Base-by-base conservation (phyloP, 345 rosid species). In the Pistacia atlantica region DNA sequence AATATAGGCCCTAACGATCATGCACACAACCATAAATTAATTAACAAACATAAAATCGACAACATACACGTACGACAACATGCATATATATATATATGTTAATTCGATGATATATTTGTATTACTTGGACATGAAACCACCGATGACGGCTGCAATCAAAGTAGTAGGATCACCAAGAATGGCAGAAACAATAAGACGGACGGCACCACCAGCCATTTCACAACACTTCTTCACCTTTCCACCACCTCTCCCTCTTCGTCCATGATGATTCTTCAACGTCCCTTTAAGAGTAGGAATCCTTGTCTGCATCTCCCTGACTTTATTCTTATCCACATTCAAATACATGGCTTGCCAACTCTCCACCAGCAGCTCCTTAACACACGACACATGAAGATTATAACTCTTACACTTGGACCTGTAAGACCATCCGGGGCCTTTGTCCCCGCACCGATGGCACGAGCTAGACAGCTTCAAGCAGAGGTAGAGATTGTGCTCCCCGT, bases 161-260 rank as follows among this genome's bases (percentile, higher is more conserved):
- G 82, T 82, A 0, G 86, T 82, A 37, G 89, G 89, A 79, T 85
- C 89, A 4, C 91, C 91, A 61, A 87, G 76, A 51, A 85, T 63
- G 35, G 88, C 88, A 8, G 90, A 82, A 5, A 82, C 75, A 6
- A 85, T 78, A 14, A 87, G 78, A 48, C 75, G 75, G 25, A 77
- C 78, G 1, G 83, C 90, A 11, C 81, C 83, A 1, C 79, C 82
- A 0, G 87, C 89, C 51, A 82, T 49, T 74, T 84, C 70, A 73
- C 75, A 66, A 37, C 83, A 84, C 72, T 84, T 84, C 68, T 58
- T 81, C 60, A 74, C 76, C 76, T 67, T 57, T 25, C 76, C 77
- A 17, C 80, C 63, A 17, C 80, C 63, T 33, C 65, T 72, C 37
- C 16, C 45, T 13, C 65, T 72, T 48, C 16, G 33, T 13, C 69